Base-by-base conservation (phyloP, 306 rosid species). In the Biancaea sappan region DNA sequence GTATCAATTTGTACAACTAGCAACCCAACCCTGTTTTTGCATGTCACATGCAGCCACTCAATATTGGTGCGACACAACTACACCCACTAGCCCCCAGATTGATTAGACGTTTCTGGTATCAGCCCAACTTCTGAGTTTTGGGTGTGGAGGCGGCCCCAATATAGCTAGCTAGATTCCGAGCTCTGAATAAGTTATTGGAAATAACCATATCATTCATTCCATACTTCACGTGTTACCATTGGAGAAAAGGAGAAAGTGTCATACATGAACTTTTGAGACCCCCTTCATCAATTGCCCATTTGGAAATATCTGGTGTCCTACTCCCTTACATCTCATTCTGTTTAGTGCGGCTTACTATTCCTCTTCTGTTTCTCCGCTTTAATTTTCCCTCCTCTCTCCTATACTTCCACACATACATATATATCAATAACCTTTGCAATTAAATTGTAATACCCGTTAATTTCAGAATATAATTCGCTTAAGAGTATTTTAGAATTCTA, bases 91-190 rank as follows among this genome's bases (percentile, higher is more conserved):
- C 41, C 22, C 35, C 24, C 1, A 7, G 21, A 26, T 13, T 53
- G 89, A 90, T 38, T 51, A 77, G 88, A 90, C 87, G 85, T 86
- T 83, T 83, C 74, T 47, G 87, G 88, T 73, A 50, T 10, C 52
- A 84, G 71, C 24, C 77, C 85, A 86, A 46, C 65, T 66, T 56
- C 77, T 82, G 72, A 73, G 81, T 76, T 81, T 5, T 5, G 37
- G 35, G 19, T 50, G 66, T n/a, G 44, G 44, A 65, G 58, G 73
- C 79, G 21, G 46, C 69, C 44, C 35, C 53, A 38, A 8, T 8
- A n/a, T n/a, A n/a, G n/a, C n/a, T 32, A 31, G 29, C 74, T 15
- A 50, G 77, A 69, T 75, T 73, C 61, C 40, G 6, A 32, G 29
- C 29, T 22, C 61, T 8, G 19, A 28, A 15, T 3, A 62, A 34